Percentiles rank a stretch among this genome's conserved stretches.
Evolutionary conservation across 1,284 basidiomycete species (phyloP).

Genomic region (Pterula multifida): DNA sequence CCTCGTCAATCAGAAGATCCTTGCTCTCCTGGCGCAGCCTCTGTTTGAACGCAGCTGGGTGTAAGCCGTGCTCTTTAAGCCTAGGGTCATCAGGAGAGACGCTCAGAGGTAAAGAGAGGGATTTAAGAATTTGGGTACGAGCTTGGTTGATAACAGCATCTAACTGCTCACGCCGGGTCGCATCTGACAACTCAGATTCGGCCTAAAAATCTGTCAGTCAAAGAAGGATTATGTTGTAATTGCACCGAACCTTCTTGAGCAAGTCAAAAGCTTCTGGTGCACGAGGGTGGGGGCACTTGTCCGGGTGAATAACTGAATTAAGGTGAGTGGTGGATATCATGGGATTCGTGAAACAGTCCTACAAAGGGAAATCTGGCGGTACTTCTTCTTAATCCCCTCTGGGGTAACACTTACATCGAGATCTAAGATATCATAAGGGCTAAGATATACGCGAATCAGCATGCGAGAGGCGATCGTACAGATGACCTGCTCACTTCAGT

Average conservation of each 20-base stretch:
- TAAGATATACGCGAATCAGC: slow-evolving; percentile 15
- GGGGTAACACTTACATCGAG: slow-evolving; percentile 48
- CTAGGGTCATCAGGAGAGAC: slow-evolving; percentile 43
- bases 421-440: slow-evolving; percentile 72
- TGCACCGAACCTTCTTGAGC: slow-evolving; percentile 56
- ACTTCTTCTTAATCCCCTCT: slow-evolving; percentile 72
- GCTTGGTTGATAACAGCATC: slow-evolving; percentile 69
- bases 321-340: neutral
- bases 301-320: slow-evolving; percentile 68
- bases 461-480: slow-evolving; percentile 6
- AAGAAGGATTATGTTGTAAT: slow-evolving; percentile 1
- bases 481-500: slow-evolving; percentile 46
- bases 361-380: slow-evolving; percentile 74
- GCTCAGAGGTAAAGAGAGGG: slow-evolving; percentile 42
- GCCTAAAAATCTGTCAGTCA: slow-evolving; percentile 43
- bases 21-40: slow-evolving; percentile 59
- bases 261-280: slow-evolving; percentile 79
- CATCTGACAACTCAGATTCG: slow-evolving; percentile 66
- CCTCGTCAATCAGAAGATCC: slow-evolving; percentile 72
- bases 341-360: slow-evolving; percentile 12
- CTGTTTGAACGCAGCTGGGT: slow-evolving; percentile 35
- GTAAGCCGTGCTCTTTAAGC: slow-evolving; percentile 38
- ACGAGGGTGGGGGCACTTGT: slow-evolving; percentile 67
- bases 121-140: slow-evolving; percentile 47
- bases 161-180: slow-evolving; percentile 62